These are phyloP conservation scores for Exophiala phaeomuriformis DNA, from an alignment of 2,329 filamentous ascomycete species.

Conservation along the genomic window DNA sequence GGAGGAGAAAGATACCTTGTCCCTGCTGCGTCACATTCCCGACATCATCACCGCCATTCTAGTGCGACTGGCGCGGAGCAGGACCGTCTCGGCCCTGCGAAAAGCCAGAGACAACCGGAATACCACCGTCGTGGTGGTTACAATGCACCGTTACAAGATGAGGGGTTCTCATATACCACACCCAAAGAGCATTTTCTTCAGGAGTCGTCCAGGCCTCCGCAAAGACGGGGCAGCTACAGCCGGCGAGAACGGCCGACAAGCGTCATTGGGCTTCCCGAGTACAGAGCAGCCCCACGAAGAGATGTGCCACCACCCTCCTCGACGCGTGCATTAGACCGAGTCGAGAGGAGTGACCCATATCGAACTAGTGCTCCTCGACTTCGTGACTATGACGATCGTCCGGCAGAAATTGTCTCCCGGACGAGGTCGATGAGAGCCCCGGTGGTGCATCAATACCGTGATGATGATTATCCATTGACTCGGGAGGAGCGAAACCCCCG, in stretches of 20 bases:
- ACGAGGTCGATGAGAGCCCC: slow-evolving; percentile 19
- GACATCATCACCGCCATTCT: slow-evolving; percentile 24
- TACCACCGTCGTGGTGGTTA: slow-evolving; percentile 24
- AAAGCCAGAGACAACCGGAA: slow-evolving; percentile 15
- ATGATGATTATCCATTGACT: slow-evolving; percentile 22
- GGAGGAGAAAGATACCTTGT: slow-evolving; percentile 23
- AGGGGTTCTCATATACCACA: slow-evolving; percentile 41
- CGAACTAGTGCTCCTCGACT: slow-evolving; percentile 5
- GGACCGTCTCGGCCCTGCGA: slow-evolving; percentile 14
- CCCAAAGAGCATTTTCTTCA: slow-evolving; percentile 42
- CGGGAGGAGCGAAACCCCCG: slow-evolving; percentile 18
- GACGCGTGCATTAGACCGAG: slow-evolving; percentile 22
- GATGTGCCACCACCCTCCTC: slow-evolving; percentile 23
- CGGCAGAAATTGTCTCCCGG: slow-evolving; percentile 10
- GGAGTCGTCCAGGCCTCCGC: slow-evolving; percentile 30
- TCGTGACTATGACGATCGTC: slow-evolving; percentile 22
- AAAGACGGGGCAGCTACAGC: slow-evolving; percentile 30
- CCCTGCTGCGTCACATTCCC: slow-evolving; percentile 15
- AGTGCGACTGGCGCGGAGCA: slow-evolving; percentile 24
- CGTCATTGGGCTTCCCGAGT: slow-evolving; percentile 20
- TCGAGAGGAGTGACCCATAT: slow-evolving; percentile 19
- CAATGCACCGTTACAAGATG: slow-evolving; percentile 21
- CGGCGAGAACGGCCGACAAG: slow-evolving; percentile 27
- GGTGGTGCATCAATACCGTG: slow-evolving; percentile 26
- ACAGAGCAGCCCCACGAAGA: slow-evolving; percentile 18